Percentiles rank a stretch among this genome's conserved stretches.
Evolutionary conservation across 1,139 yeast species (phyloP).

Genomic region (Blastobotrys persicus): DNA sequence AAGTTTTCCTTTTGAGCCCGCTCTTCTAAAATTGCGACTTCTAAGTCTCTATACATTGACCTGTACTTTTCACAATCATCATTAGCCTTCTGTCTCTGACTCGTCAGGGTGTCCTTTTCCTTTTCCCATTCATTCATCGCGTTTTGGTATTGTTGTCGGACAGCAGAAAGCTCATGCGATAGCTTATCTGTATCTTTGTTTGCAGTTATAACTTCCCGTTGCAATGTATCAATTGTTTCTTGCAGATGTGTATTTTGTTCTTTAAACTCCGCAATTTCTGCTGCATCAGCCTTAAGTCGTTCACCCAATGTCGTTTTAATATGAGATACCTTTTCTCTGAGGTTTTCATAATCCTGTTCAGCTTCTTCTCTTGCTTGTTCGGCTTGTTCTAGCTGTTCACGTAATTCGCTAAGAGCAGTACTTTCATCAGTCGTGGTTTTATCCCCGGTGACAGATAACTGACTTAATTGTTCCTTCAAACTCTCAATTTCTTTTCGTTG

Average conservation of each 20-base stretch:
- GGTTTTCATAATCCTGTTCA: constrained; percentile 69
- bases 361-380: constrained; percentile 62
- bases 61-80: constrained; percentile 40
- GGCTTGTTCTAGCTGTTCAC: constrained; percentile 41
- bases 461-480: constrained; percentile 15
- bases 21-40: constrained; percentile 37
- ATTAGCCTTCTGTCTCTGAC: constrained; percentile 24
- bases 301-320: constrained; percentile 80
- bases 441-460: constrained; percentile 5
- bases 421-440: constrained; percentile 7
- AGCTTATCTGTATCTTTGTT: constrained; percentile 68
- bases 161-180: constrained; percentile 47
- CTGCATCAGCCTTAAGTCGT: constrained; percentile 53
- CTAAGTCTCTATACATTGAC: constrained; percentile 43
- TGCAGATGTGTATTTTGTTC: constrained; percentile 38
- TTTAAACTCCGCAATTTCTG: constrained; percentile 37
- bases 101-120: constrained; percentile 42
- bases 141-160: constrained; percentile 48
- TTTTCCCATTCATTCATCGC: constrained; percentile 45
- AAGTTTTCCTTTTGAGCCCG: constrained; percentile 32
- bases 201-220: constrained; percentile 53
- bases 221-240: constrained; percentile 42
- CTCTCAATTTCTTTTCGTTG: constrained; percentile 15
- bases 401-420: constrained; percentile 26
- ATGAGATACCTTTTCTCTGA: constrained; percentile 70